Evolutionary conservation across 164 flowering plant genomes (phyloP), one percentile per base, ranked within the genome.

Genomic region (Umbellularia californica): DNA sequence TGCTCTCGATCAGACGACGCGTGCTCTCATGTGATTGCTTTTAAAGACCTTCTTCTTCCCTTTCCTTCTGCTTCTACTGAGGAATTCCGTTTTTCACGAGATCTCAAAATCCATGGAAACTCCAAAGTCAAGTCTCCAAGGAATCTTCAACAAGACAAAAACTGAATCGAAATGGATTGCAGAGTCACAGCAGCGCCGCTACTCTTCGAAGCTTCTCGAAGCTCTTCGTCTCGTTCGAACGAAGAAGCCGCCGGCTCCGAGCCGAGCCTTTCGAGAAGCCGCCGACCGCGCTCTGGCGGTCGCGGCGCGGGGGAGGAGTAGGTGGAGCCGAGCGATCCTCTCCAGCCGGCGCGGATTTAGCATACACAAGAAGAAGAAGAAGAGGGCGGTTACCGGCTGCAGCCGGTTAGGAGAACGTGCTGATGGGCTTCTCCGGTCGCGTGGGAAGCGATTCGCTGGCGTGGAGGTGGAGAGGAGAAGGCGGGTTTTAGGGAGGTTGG

Each of bases 281-380:
- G 94, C 94, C n/a, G 90, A 92, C 66, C 77, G 86, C n/a, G 85
- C 81, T 1, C 76, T 90, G 2, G 97, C 97, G 17, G 76, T 79
- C 11, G 80, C 94, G 0, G 97, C 93, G 0, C 83, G 79, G 50
- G 94, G 97, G 15, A 77, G 84, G 35, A 88, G 89, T 3, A 71
- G 90, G 78, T 92, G 97, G 97, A 92, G 94, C 83, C 80, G 93
- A 25, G 93, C 94, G n/a, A 89, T 92, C 15, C 80, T 90, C 71
- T 79, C 83, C 11, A 86, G 74, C 78, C 81, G 93, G 60, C 77
- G 85, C 58, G 84, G 80, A 81, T 71, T 85, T 66, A 90, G 82
- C 75, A 82, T 86, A 75, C 70, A 68, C 72, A 84, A 76, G 74
- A 67, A 74, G 71, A n/a, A 74, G 71, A n/a, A 64, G 27, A 64